Base-by-base conservation (phyloP, 2,329 filamentous ascomycete genomes). In the Calonectria multiphialidica region DNA sequence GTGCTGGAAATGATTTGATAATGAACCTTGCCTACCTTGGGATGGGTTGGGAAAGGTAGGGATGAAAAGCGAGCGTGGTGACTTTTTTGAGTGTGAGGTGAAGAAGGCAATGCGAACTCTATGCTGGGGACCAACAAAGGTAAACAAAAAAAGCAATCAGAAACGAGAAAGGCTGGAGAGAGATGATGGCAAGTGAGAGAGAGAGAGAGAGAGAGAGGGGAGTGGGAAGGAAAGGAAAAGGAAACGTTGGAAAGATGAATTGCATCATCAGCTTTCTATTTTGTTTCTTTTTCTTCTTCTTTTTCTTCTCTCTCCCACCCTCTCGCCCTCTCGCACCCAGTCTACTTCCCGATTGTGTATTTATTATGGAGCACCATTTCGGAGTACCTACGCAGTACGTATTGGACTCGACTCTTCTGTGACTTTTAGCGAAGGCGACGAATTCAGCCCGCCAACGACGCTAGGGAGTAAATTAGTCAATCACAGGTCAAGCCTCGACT, bases 391-490 rank as follows among this genome's bases (percentile, higher is more conserved):
- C 62, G 57, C 57, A 44, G 57, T 44, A 62, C 57, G 66, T 68
- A 59, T 47, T 50, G 53, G 66, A 42, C 57, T 62, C 37, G 37
- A 42, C 57, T 59, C 21, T 61, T 47, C 42, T 50, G 33, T 61
- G 53, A 33, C 65, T 42, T 61, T 68, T 62, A 59, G 42, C 66
- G 53, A 44, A 68, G 66, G 66, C 66, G 57, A 68, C 45, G 57
- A 61, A 68, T 62, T 68, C 53, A 68, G 66, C 66, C 66, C 66
- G 66, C 66, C 57, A 55, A 45, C 66, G 44, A 62, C 66, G 66
- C 66, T 68, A 68, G 55, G 49, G 30, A 45, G 45, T 23, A 68
- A 68, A 68, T 68, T 68, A 68, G 55, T 59, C 65, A 50, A 55
- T 66, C 63, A 44, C 42, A 68, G 40, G 57, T 44, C 57, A 44